These are phyloP conservation scores for Colletotrichum truncatum DNA, from an alignment of 2,329 filamentous ascomycete genomes.

Conservation along the genomic window DNA sequence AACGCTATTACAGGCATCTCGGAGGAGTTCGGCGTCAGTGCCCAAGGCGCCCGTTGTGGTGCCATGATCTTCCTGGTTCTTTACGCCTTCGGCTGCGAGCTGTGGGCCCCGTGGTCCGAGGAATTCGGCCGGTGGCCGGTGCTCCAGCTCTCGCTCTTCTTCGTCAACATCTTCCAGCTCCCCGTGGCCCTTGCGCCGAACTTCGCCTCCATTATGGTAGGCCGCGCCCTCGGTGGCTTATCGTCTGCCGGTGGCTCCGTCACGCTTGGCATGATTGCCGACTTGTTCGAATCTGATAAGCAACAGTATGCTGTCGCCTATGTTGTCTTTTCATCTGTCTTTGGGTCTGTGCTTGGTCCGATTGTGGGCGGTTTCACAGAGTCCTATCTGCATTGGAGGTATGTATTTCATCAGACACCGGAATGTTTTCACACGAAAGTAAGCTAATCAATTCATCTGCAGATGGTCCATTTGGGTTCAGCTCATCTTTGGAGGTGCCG, in stretches of 20 bases:
- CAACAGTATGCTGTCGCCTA: slow-evolving; percentile 82
- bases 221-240: slow-evolving; percentile 75
- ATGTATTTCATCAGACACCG: slow-evolving; percentile 18
- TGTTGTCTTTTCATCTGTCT: slow-evolving; percentile 82
- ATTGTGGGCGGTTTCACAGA: slow-evolving; percentile 83
- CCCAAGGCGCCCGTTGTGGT: slow-evolving; percentile 75
- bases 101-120: slow-evolving; percentile 90
- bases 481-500: slow-evolving; percentile 77
- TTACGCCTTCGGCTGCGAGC: slow-evolving; percentile 87
- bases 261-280: slow-evolving; percentile 79
- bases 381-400: slow-evolving; percentile 73
- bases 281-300: slow-evolving; percentile 75
- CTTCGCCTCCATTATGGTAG: slow-evolving; percentile 75
- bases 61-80: slow-evolving; percentile 81
- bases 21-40: slow-evolving; percentile 73
- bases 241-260: slow-evolving; percentile 79
- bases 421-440: not conserved
- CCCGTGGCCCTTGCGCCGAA: slow-evolving; percentile 79
- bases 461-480: slow-evolving; percentile 84
- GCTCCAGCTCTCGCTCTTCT: slow-evolving; percentile 75
- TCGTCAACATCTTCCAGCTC: slow-evolving; percentile 82
- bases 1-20: slow-evolving; percentile 73
- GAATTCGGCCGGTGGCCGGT: slow-evolving; percentile 82
- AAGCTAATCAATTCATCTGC: slow-evolving; percentile 18
- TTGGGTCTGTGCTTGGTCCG: slow-evolving; percentile 79